These are phyloP conservation scores for Rhodotorula kratochvilovae DNA, from an alignment of 768 basidiomycete species.

Conservation along the genomic window DNA sequence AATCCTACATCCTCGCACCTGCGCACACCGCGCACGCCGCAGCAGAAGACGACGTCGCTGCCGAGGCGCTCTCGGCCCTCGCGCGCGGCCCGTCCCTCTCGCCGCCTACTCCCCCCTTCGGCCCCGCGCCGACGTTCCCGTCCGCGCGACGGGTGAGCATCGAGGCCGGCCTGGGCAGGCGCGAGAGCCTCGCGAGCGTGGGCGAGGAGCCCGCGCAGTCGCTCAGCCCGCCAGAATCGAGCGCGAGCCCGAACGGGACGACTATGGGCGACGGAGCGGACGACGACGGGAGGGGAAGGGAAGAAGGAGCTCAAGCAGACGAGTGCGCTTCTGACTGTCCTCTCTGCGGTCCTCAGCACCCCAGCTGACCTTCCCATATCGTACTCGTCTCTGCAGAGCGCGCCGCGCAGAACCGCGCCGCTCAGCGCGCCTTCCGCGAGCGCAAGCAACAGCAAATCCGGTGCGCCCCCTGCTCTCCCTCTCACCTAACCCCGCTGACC, in stretches of 20 bases:
- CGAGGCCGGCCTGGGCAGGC: not conserved
- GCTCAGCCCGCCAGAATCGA: not conserved
- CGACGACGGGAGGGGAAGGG: not conserved
- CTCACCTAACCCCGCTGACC: not conserved
- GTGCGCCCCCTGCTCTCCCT: not conserved
- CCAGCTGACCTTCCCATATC: not conserved
- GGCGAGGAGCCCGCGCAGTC: not conserved
- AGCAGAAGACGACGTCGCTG: not conserved
- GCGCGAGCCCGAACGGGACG: not conserved
- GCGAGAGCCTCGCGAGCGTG: not conserved
- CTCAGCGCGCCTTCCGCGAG: slow-evolving; percentile 93
- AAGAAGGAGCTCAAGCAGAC: slow-evolving; percentile 22
- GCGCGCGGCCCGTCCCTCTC: not conserved
- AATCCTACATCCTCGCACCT: too few relatives aligned
- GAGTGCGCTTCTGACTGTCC: slow-evolving; percentile 2
- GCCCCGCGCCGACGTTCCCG: too few relatives aligned
- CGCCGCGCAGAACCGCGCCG: slow-evolving; percentile 94
- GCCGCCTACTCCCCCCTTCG: not conserved
- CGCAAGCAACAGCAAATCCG: slow-evolving; percentile 94
- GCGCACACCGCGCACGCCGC: not conserved
- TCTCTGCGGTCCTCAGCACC: not conserved
- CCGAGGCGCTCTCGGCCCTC: not conserved
- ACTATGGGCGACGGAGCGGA: not conserved
- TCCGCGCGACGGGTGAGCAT: not conserved
- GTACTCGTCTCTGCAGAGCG: slow-evolving; percentile 48